phyloP scores from a whole-genome alignment of 768 basidiomycete genomes.

The Mrakia hoshinonis region DNA sequence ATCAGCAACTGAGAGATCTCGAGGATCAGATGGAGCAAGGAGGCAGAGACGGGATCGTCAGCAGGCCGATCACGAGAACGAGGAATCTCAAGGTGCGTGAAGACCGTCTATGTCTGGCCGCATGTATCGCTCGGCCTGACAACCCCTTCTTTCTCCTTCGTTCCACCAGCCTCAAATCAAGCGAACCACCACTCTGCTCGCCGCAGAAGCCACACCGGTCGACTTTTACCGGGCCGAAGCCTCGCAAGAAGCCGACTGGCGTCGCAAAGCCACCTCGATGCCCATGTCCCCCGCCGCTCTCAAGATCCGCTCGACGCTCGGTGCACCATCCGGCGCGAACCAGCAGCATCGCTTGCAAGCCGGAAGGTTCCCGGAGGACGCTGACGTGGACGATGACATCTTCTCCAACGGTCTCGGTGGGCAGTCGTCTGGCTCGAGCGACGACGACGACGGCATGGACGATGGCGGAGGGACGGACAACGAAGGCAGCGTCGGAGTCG shows the following conservation, averaged over 20 bases:
- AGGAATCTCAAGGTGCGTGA: not conserved
- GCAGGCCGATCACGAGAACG: not conserved
- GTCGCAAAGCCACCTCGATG: slow-evolving; percentile 2
- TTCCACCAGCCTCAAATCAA: slow-evolving; percentile 6
- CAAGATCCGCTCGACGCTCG: slow-evolving; percentile 8
- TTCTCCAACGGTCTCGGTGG: slow-evolving; percentile 1
- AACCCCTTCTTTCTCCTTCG: not conserved
- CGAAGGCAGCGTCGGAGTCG: not conserved
- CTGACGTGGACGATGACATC: slow-evolving; percentile 1
- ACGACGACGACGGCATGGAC: slow-evolving; percentile 15
- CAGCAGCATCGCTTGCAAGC: slow-evolving; percentile 6
- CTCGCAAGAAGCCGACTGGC: slow-evolving; percentile 8
- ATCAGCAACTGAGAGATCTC: slow-evolving; percentile 1
- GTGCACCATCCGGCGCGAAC: not conserved
- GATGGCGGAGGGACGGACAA: not conserved
- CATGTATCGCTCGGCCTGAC: not conserved
- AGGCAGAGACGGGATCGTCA: not conserved
- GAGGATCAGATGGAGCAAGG: slow-evolving; percentile 2
- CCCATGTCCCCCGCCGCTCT: slow-evolving; percentile 6
- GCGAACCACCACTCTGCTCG: not conserved
- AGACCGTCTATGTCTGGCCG: not conserved
- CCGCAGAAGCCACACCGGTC: not conserved
- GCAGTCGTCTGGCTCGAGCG: not conserved
- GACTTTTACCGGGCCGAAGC: slow-evolving; percentile 13
- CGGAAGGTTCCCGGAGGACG: slow-evolving; percentile 2